Conservation (phyloP, 1,139 yeast genomes). For the Suhomyces maxii region DNA sequence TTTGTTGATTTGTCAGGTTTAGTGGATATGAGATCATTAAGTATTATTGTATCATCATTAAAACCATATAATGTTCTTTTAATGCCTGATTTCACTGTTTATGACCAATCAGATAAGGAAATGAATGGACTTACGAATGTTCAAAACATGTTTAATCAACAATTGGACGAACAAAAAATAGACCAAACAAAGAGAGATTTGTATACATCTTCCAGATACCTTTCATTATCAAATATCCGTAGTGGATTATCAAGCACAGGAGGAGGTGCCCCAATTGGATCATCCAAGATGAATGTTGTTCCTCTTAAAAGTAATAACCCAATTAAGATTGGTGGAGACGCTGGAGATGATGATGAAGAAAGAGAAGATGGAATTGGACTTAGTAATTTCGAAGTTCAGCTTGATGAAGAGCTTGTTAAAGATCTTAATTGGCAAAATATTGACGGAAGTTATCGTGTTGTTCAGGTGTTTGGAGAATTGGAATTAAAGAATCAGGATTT, state of each 20-base stretch:
- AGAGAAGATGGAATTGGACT: conserved; percentile 32
- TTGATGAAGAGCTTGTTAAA: conserved; percentile 67
- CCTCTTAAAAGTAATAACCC: conserved; percentile 41
- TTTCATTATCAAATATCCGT: conserved; percentile 37
- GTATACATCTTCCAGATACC: conserved; percentile 29
- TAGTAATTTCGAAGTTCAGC: conserved; percentile 68
- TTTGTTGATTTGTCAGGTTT: conserved; percentile 83
- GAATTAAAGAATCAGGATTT: conserved; percentile 39
- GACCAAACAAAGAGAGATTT: conserved; percentile 25
- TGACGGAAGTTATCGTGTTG: conserved; percentile 77
- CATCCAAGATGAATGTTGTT: conserved; percentile 30
- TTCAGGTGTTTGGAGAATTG: conserved; percentile 77
- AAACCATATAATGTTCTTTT: conserved; percentile 77
- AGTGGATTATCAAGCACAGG: conserved; percentile 29
- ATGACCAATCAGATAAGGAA: conserved; percentile 18
- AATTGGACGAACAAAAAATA: conserved; percentile 28
- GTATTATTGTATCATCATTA: conserved; percentile 74
- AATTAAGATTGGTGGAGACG: conserved; percentile 55
- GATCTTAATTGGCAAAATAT: conserved; percentile 80
- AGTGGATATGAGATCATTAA: conserved; percentile 80
- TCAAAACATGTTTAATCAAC: conserved; percentile 32
- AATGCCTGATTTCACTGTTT: conserved; percentile 46
- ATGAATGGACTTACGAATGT: conserved; percentile 32
- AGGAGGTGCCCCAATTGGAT: conserved; percentile 16
- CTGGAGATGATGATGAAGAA: conserved; percentile 12